phyloP scores from a whole-genome alignment of 2,329 filamentous ascomycete genomes.

The Allantophomopsis cytisporea region DNA sequence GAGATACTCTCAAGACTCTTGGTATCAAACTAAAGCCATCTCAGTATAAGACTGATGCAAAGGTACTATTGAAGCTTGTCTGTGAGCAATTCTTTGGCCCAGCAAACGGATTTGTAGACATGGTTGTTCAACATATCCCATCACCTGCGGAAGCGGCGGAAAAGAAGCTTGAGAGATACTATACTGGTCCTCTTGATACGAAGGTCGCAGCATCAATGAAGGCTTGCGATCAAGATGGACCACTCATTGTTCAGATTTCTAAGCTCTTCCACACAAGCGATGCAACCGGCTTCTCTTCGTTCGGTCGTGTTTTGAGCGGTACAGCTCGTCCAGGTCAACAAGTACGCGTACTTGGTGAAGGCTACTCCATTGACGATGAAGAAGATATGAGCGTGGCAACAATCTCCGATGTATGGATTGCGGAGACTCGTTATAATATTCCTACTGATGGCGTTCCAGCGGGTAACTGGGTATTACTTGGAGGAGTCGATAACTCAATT shows the following conservation, averaged over 20 bases:
- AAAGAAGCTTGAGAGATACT: conserved; percentile 70
- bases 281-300: conserved; percentile 80
- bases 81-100: conserved; percentile 94
- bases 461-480: conserved; percentile 84
- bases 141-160: conserved; percentile 71
- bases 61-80: conserved; percentile 74
- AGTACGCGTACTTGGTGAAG: conserved; percentile 86
- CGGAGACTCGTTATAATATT: conserved; percentile 86
- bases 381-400: conserved; percentile 90
- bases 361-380: conserved; percentile 91
- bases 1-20: conserved; percentile 61
- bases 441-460: conserved; percentile 85
- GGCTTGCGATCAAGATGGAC: conserved; percentile 76
- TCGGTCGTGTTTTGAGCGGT: conserved; percentile 87
- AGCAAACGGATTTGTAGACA: conserved; percentile 84
- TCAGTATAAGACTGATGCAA: conserved; percentile 82
- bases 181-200: conserved; percentile 79
- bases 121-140: conserved; percentile 81
- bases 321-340: conserved; percentile 70
- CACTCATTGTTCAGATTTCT: conserved; percentile 80
- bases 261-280: conserved; percentile 87
- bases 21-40: conserved; percentile 84
- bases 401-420: conserved; percentile 77
- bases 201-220: conserved; percentile 71
- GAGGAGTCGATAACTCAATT: conserved; percentile 93